Base-by-base conservation (phyloP, 2,329 filamentous ascomycete species). In the Colletotrichum caudatum region DNA sequence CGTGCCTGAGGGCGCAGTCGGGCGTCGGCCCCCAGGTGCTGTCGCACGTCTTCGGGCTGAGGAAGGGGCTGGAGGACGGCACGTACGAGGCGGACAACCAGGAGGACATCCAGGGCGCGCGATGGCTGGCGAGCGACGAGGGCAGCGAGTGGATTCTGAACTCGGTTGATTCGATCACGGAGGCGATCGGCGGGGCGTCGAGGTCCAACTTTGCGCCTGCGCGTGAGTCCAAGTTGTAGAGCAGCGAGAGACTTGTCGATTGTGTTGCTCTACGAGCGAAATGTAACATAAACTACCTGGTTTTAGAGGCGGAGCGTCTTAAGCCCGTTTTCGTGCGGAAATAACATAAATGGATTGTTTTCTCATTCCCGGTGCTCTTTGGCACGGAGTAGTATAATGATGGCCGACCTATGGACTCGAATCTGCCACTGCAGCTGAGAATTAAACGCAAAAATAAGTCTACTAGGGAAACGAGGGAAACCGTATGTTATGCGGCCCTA, bases 1-100 rank as follows among this genome's bases (percentile, higher is more conserved):
- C 93, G 6, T 94, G 93, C 76, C 79, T 97, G 79, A 83, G 94
- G 4, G 88, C 93, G 56, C 94, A 96, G 84, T 93, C 92, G 12
- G 94, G 94, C 0, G 94, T 96, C 0, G 94, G 90, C 0, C 94
- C 93, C 1, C 94, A 96, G 84, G 93, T 97, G 16, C 82, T 92
- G 23, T 94, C 91, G 75, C 94, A 97, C 81, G 86, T 96, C 0
- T 95, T 94, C 82, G 94, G 94, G 0, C 78, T 97, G 81, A 82
- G 92, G 70, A 96, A 96, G 83, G 92, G 90, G 0, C 85, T 92
- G 63, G 89, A 92, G 74, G 91, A 94, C 79, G 92, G 91, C 1
- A 84, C 83, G 26, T 86, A 86, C 81, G 76, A 75, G 74, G 75
- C 73, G 12, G 81, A 81, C 44, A 67, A 61, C 4, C 74, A 66